A percentile compares a stretch with the other conserved stretches of the same genome.
These are phyloP conservation scores for Neurospora sp. DNA, from an alignment of 495 filamentous ascomycete species.

Conservation along the genomic window DNA sequence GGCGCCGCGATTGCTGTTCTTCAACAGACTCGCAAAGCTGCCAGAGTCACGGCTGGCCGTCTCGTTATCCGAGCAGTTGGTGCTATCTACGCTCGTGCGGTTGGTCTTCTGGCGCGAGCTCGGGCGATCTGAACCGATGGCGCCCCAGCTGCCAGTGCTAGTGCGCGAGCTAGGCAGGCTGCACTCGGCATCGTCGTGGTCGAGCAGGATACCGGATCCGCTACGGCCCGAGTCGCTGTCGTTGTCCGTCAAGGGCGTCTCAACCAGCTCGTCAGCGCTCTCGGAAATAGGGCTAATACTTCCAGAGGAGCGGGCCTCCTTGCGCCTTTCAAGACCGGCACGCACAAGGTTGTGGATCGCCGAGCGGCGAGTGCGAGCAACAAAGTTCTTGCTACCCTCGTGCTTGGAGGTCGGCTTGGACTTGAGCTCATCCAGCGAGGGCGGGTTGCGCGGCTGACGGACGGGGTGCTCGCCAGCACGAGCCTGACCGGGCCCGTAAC, in stretches of 20 bases:
- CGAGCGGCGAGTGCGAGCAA: conserved; percentile 81
- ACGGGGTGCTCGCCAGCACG: conserved; percentile 90
- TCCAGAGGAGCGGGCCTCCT: conserved; percentile 52
- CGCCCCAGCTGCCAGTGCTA: conserved; percentile 56
- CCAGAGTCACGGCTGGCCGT: conserved; percentile 15
- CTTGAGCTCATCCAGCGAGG: conserved; percentile 81
- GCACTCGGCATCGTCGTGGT: conserved; percentile 55
- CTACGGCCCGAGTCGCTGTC: conserved; percentile 72
- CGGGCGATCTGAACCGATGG: conserved; percentile 73
- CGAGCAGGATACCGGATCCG: conserved; percentile 59
- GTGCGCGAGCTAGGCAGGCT: conserved; percentile 73
- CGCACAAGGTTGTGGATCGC: conserved; percentile 86
- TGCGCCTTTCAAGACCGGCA: conserved; percentile 78
- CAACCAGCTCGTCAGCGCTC: conserved; percentile 63
- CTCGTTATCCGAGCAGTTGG: conserved; percentile 42
- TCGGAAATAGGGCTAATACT: conserved; percentile 87
- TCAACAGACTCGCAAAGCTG: conserved; percentile 50
- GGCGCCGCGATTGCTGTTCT: conserved; percentile 36
- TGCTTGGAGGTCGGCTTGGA: conserved; percentile 86
- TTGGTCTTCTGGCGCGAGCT: conserved; percentile 47
- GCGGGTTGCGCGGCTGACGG: conserved; percentile 89
- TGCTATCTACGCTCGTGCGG: conserved; percentile 52
- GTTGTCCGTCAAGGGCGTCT: conserved; percentile 58
- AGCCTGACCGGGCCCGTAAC: conserved; percentile 86
- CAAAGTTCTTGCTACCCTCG: conserved; percentile 98